Conservation (phyloP, 495 filamentous ascomycete species). For the Penicillium flavigenum region DNA sequence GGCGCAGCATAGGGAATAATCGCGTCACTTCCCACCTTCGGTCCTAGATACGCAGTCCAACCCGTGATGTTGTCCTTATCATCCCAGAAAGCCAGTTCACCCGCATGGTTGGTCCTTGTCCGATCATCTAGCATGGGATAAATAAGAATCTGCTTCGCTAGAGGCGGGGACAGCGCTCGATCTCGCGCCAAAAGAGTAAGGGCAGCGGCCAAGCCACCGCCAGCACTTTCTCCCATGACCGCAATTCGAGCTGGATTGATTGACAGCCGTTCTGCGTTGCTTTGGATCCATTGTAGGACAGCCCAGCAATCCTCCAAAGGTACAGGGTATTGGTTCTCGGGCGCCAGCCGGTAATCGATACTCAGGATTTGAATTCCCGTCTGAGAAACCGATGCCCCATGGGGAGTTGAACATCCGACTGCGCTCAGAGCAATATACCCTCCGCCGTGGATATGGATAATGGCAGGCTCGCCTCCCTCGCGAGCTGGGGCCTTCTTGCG, state of each 20-base stretch:
- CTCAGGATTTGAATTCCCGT: no score
- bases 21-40: conserved; percentile 13
- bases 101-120: conserved; percentile 16
- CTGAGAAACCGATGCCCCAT: no score
- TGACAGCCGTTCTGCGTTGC: no score
- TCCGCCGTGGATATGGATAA: no score
- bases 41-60: conserved; percentile 32
- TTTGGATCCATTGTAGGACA: no score
- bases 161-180: conserved; percentile 32
- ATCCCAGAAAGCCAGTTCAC: conserved; percentile 19
- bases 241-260: no score
- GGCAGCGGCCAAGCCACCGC: conserved; percentile 51
- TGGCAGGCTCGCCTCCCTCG: no score
- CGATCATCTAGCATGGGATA: conserved; percentile 52
- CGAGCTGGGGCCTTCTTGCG: no score
- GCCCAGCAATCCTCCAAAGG: no score
- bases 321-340: no score
- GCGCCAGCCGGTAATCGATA: no score
- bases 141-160: conserved; percentile 49
- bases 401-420: no score
- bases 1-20: conserved; percentile 24
- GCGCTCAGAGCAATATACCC: not conserved
- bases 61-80: conserved; percentile 28
- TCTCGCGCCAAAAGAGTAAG: conserved; percentile 45
- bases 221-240: conserved; percentile 50